Conservation (phyloP, 352 stramenopile species). For the Globisporangium spiculum region DNA sequence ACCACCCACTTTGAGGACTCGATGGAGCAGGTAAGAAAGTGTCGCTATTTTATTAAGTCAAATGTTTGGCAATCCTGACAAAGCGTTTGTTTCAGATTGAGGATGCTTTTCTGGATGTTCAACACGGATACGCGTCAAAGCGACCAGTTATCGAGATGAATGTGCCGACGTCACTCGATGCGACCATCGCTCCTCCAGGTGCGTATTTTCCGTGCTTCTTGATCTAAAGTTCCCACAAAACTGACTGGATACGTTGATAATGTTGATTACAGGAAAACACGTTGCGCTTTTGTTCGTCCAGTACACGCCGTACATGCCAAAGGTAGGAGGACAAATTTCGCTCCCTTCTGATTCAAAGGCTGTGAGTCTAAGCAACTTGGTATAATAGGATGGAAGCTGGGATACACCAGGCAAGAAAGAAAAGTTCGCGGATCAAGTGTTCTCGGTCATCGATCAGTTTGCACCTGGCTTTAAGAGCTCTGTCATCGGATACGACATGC, state of each 20-base stretch:
- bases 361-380: not conserved
- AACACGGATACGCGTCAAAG: constrained; percentile 60
- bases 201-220: not conserved
- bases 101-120: constrained; percentile 80
- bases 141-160: constrained; percentile 91
- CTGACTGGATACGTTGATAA: not conserved
- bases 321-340: constrained; percentile 26
- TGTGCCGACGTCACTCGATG: constrained; percentile 83
- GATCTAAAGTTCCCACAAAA: not conserved
- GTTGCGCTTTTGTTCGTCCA: constrained; percentile 90
- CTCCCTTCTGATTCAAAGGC: not conserved
- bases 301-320: constrained; percentile 87
- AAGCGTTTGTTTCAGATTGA: constrained; percentile 59
- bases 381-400: constrained; percentile 65
- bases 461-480: constrained; percentile 83
- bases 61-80: not conserved
- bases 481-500: constrained; percentile 83
- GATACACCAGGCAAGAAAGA: constrained; percentile 75
- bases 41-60: not conserved
- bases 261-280: constrained; percentile 61
- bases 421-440: constrained; percentile 77
- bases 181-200: constrained; percentile 72
- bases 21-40: constrained; percentile 43
- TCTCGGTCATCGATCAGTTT: constrained; percentile 86
- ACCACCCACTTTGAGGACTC: constrained; percentile 90